Conservation (phyloP, 805 yeast species). For the Phaffomyces antillensis region DNA sequence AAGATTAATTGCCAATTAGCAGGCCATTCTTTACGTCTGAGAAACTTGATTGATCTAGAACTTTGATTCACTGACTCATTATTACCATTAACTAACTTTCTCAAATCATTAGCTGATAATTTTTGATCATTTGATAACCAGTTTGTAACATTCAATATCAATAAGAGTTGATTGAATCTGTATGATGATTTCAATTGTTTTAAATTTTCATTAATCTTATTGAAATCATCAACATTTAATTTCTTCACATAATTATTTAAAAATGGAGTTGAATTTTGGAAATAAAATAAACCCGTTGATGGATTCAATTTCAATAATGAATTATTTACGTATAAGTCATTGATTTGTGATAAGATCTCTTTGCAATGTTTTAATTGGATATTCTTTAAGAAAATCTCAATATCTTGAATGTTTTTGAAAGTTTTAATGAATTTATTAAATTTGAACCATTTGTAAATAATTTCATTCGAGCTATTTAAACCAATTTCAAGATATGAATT, state of each 20-base stretch:
- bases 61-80: neutral
- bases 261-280: conserved; percentile 37
- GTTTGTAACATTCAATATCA: conserved; percentile 55
- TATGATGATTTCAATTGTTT: conserved; percentile 13
- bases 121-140: conserved; percentile 59
- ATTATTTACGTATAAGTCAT: conserved; percentile 23
- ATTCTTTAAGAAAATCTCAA: conserved; percentile 31
- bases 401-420: conserved; percentile 26
- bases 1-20: conserved; percentile 32
- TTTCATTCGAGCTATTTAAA: conserved; percentile 36
- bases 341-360: conserved; percentile 27
- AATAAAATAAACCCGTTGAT: conserved; percentile 32
- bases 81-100: conserved; percentile 13
- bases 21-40: conserved; percentile 29
- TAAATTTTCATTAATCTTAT: conserved; percentile 18
- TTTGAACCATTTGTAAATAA: conserved; percentile 56
- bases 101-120: conserved; percentile 41
- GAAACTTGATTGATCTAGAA: conserved; percentile 21
- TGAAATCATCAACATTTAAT: conserved; percentile 21
- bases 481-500: conserved; percentile 58
- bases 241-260: conserved; percentile 18
- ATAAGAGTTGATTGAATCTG: conserved; percentile 38
- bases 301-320: conserved; percentile 24
- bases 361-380: conserved; percentile 36
- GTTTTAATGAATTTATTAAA: conserved; percentile 40